Base-by-base conservation (phyloP, 2,329 filamentous ascomycete genomes). In the Alternaria postmessia region DNA sequence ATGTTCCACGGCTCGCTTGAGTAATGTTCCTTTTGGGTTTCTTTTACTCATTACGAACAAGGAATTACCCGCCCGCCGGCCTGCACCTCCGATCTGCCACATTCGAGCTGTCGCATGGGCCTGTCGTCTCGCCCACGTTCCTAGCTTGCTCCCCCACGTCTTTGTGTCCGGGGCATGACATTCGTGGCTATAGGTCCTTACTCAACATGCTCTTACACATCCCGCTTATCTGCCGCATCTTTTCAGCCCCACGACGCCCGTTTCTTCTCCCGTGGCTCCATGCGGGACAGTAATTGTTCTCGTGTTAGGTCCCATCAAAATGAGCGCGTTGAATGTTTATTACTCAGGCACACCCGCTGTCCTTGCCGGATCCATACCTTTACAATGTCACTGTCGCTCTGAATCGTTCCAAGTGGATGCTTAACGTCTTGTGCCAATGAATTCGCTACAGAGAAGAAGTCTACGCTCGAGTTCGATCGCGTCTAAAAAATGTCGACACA, bases 221-320 rank as follows among this genome's bases (percentile, higher is more conserved):
- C 56, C 66, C 64, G 66, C 69, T 60, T 70, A 71, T 70, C 68
- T 67, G 36, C 63, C 42, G 36, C 56, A 42, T 28, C 55, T 54
- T 59, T 67, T 62, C 59, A 65, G 72, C 72, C 73, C 73, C 71
- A 74, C 71, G 71, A 67, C 60, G 47, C 57, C 65, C 54, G 56
- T 60, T 65, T 58, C 48, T 64, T 55, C 56, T 61, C 57, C 63
- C 62, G 62, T 64, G 59, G 43, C 63, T 64, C 61, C 64, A 65
- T 66, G 61, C 56, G 56, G 46, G 46, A 36, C 48, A 57, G 51
- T 51, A 56, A 63, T 51, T 62, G 63, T 64, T 62, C 62, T 54
- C 38, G 53, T 67, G 8, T 62, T 57, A 51, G 49, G 30, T 44
- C 24, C 51, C 43, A 53, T 46, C 26, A 56, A 51, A 51, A 43